Evolutionary conservation across 352 stramenopile genomes (phyloP).

Genomic region (Pythium rhizo-oryzae): DNA sequence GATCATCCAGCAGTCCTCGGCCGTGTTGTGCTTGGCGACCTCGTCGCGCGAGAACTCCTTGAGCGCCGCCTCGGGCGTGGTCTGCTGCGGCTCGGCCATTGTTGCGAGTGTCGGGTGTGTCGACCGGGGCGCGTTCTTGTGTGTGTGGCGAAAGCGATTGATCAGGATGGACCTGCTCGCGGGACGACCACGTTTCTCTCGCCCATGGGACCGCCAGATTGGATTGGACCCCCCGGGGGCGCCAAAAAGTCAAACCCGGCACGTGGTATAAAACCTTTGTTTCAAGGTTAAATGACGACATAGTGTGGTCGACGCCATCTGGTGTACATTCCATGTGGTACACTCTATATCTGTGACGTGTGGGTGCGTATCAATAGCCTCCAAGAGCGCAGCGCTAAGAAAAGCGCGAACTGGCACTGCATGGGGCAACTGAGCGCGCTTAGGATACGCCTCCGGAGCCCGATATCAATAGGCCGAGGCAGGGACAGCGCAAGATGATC

Average conservation of each 20-base stretch:
- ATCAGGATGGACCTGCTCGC: not conserved
- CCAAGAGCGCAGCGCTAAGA: not conserved
- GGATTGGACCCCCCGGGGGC: constrained; percentile 1
- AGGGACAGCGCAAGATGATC: not conserved
- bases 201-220: not conserved
- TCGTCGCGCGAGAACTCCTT: constrained; percentile 95
- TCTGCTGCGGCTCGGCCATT: constrained; percentile 19
- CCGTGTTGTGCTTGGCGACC: constrained; percentile 86
- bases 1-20: constrained; percentile 88
- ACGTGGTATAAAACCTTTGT: constrained; percentile 7
- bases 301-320: constrained; percentile 15
- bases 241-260: constrained; percentile 9
- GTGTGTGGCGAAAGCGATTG: not conserved
- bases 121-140: not conserved
- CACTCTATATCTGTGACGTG: constrained; percentile 7
- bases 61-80: constrained; percentile 9
- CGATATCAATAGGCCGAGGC: constrained; percentile 4
- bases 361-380: constrained; percentile 18
- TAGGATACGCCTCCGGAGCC: not conserved
- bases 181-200: constrained; percentile 20
- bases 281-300: not conserved
- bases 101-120: not conserved
- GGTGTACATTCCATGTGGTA: constrained; percentile 3
- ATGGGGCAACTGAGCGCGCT: too few species aligned
- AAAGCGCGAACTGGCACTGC: not conserved